Base-by-base conservation (phyloP, 2,329 filamentous ascomycete species). In the Epichloe coenophiala region DNA sequence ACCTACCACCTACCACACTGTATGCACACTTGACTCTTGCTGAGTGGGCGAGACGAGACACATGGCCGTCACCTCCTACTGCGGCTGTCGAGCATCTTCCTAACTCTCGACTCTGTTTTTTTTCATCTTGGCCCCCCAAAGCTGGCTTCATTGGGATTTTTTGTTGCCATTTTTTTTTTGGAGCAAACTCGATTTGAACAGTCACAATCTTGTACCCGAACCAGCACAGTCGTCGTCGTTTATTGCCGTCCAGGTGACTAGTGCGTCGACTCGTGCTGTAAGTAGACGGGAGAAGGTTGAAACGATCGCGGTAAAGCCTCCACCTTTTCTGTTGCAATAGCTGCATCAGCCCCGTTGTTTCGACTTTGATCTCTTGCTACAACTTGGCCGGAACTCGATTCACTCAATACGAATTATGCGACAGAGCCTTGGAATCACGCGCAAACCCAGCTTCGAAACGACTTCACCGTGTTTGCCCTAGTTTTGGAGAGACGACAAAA, bases 41-140 rank as follows among this genome's bases (percentile, higher is more conserved):
- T 17, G 17, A 31, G 27, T 27, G 8, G 27, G 27, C 27, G 27
- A 31, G 27, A 60, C 58, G 63, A 65, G 63, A 17, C 63, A 63
- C 57, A 60, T 57, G 58, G 59, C 58, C 58, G 60, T 58, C 61
- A 61, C 19, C 19, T 21, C 52, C 52, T 56, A 53, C 52, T 55
- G 54, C 40, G 19, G 11, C 52, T 47, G 41, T 52, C 58, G 52
- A 58, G 58, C 52, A 48, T 56, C 47, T 56, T 55, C 59, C 54
- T 52, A 52, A 58, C 56, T 31, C 2, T 31, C 27, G 27, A 31
- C 8, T 31, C 27, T 27, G 27, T 27, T 27, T 27, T 7, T 27
- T 17, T 17, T 17, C 4, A 41, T 36, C 33, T 46, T 15, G 21
- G 6, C 23, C 12, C 31, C 33, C 31, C 35, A 8, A 9, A 8